These are phyloP conservation scores for Blastocystis sp. DNA, from an alignment of 352 stramenopile genomes.

Conservation along the genomic window DNA sequence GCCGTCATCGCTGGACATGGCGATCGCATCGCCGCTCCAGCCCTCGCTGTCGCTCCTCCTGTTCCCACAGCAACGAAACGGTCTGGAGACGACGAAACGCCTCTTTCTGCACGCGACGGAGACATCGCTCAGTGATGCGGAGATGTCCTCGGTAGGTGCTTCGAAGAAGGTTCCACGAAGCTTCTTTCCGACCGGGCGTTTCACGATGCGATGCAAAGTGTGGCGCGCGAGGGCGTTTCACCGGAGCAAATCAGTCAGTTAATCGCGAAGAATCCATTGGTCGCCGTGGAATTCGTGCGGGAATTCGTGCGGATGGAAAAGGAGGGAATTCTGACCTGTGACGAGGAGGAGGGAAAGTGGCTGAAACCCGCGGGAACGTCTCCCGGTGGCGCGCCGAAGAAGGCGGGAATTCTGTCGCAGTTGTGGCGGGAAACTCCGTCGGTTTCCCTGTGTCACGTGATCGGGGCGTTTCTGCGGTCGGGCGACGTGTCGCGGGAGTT, in stretches of 20 bases:
- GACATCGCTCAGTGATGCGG: background rate
- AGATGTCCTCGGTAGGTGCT: background rate
- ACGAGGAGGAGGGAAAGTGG: too few species aligned
- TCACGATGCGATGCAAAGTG: too few species aligned
- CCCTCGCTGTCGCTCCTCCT: background rate
- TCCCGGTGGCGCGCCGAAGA: too few species aligned
- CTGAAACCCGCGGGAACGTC: background rate
- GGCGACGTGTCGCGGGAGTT: background rate
- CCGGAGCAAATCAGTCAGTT: background rate
- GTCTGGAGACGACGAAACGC: background rate
- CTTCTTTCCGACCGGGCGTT: too few species aligned
- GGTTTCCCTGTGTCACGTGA: background rate
- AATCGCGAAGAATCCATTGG: background rate
- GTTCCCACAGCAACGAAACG: background rate
- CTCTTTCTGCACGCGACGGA: background rate
- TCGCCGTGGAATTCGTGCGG: slow-evolving; percentile 13
- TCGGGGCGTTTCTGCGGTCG: background rate
- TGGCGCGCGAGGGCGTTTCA: background rate
- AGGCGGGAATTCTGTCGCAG: too few species aligned
- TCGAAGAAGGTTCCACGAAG: background rate
- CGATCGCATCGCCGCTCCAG: background rate
- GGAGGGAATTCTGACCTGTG: too few species aligned
- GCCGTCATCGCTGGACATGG: background rate
- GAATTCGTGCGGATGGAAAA: too few species aligned
- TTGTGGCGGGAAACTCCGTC: too few species aligned